Conservation (phyloP, 2,329 filamentous ascomycete species). For the Achaetomium macrosporum region DNA sequence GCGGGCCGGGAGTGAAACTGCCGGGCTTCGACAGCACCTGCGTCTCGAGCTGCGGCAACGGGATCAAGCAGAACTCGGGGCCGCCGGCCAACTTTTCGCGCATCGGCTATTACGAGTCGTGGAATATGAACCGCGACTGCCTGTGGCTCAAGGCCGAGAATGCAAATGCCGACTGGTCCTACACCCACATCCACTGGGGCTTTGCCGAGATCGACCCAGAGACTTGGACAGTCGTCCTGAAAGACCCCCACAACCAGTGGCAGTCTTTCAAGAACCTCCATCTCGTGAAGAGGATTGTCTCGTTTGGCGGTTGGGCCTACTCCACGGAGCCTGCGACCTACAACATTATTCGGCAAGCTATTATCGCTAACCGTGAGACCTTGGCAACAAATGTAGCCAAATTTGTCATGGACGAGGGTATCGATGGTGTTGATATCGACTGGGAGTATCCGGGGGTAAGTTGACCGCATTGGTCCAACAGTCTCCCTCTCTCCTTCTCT, state of each 20-base stretch:
- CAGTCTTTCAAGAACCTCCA: background rate
- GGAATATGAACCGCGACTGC: slow-evolving; percentile 13
- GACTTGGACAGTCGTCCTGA: slow-evolving; percentile 11
- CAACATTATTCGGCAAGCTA: slow-evolving; percentile 13
- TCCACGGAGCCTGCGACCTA: slow-evolving; percentile 10
- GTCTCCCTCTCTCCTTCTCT: background rate
- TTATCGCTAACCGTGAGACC: slow-evolving; percentile 2
- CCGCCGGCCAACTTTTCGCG: background rate
- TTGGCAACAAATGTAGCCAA: slow-evolving; percentile 34
- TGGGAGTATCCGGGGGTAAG: slow-evolving; percentile 35
- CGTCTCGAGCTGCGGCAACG: slow-evolving; percentile 37
- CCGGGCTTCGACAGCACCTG: slow-evolving; percentile 15
- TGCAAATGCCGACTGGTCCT: slow-evolving; percentile 2
- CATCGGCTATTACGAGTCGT: slow-evolving; percentile 21
- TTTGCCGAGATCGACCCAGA: slow-evolving; percentile 20
- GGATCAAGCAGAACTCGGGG: slow-evolving; percentile 27
- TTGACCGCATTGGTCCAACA: background rate
- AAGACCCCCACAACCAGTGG: slow-evolving; percentile 14
- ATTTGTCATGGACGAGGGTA: slow-evolving; percentile 34
- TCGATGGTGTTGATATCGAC: slow-evolving; percentile 32
- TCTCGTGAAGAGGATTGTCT: slow-evolving; percentile 15
- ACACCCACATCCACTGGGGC: slow-evolving; percentile 27
- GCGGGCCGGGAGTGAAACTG: slow-evolving; percentile 29
- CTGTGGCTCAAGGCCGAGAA: slow-evolving; percentile 8
- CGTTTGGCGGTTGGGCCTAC: slow-evolving; percentile 20